Evolutionary conservation across 2,329 filamentous ascomycete species (phyloP).

Genomic region (Nothophaeocryptopus gaeumannii): DNA sequence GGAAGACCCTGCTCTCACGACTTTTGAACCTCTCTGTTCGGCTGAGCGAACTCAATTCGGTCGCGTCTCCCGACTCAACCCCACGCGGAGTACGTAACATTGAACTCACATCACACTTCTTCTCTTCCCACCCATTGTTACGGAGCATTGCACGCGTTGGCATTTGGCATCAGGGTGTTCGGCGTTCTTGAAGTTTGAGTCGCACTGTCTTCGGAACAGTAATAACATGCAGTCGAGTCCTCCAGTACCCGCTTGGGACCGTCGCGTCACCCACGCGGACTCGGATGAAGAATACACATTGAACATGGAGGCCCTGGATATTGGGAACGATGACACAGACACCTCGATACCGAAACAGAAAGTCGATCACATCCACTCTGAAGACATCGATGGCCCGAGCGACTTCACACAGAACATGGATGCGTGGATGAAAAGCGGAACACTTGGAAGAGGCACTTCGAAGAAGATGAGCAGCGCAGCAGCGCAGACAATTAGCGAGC

Average conservation of each 20-base stretch:
- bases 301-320: conserved; percentile 33
- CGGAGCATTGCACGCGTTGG: too few species aligned
- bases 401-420: conserved; percentile 39
- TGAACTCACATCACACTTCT: too few species aligned
- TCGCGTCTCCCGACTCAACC: too few species aligned
- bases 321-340: conserved; percentile 21
- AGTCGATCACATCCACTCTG: conserved; percentile 32
- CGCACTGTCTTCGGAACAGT: too few species aligned
- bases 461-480: conserved; percentile 1
- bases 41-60: too few species aligned
- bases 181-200: too few species aligned
- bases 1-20: too few species aligned
- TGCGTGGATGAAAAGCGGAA: conserved; percentile 26
- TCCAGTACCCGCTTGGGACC: conserved; percentile 27
- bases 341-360: conserved; percentile 26
- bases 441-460: background rate
- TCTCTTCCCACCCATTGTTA: too few species aligned
- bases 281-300: conserved; percentile 32
- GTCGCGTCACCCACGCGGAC: conserved; percentile 22
- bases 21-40: too few species aligned
- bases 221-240: conserved; percentile 32
- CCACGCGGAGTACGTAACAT: too few species aligned
- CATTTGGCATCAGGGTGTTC: too few species aligned
- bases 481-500: conserved; percentile 5
- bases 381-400: conserved; percentile 39